These are phyloP conservation scores for Smithsoniella earleae DNA, from an alignment of 163 green algal species.

Conservation along the genomic window DNA sequence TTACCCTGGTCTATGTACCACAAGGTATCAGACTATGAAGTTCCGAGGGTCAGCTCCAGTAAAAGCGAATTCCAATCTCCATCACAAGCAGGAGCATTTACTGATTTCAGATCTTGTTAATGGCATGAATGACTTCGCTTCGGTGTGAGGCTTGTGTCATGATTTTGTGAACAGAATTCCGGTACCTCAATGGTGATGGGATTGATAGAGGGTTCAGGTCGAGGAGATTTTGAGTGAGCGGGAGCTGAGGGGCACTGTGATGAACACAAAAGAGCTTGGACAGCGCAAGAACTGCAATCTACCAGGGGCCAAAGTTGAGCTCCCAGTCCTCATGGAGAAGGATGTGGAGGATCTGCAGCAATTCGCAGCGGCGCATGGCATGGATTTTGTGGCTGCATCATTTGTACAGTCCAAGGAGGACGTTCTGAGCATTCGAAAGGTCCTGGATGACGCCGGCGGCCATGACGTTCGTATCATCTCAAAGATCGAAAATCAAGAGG, in stretches of 20 bases:
- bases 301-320: conserved; percentile 55
- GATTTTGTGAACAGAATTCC: too few species aligned
- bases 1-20: too few species aligned
- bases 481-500: conserved; percentile 73
- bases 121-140: too few species aligned
- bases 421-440: conserved; percentile 52
- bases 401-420: conserved; percentile 71
- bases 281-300: conserved; percentile 77
- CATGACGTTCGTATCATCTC: conserved; percentile 53
- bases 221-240: conserved; percentile 43
- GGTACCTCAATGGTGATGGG: too few species aligned
- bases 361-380: conserved; percentile 60
- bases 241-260: conserved; percentile 40
- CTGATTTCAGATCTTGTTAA: too few species aligned
- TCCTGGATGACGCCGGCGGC: conserved; percentile 53
- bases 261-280: conserved; percentile 56
- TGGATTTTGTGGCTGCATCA: conserved; percentile 67
- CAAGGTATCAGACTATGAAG: too few species aligned
- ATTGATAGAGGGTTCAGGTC: too few species aligned
- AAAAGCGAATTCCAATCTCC: too few species aligned
- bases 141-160: too few species aligned
- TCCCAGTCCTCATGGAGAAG: conserved; percentile 54
- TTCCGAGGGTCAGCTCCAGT: too few species aligned
- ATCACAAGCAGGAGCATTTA: too few species aligned
- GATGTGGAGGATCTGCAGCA: conserved; percentile 64